Conservation (phyloP, 2,329 filamentous ascomycete genomes). For the Trichoderma oligosporum region DNA sequence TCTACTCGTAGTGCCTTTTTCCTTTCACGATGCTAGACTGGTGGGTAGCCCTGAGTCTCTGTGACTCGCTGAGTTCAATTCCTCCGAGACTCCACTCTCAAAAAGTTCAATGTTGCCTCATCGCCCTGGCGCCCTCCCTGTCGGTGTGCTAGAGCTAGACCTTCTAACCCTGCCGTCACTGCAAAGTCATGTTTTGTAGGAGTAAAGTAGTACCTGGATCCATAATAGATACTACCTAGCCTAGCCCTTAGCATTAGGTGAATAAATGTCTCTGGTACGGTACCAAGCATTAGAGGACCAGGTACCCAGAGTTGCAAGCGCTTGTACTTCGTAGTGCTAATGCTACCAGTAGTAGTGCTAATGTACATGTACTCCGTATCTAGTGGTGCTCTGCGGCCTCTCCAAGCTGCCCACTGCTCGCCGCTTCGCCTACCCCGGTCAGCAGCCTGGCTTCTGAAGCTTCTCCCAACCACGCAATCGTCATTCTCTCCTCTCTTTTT, state of each 20-base stretch:
- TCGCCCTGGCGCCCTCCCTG: neutral
- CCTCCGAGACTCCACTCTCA: neutral
- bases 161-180: conserved; percentile 8
- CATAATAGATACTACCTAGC: neutral
- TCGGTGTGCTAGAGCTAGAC: conserved; percentile 10
- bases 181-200: neutral
- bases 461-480: conserved; percentile 20
- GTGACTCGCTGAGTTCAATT: neutral
- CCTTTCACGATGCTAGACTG: too few relatives aligned
- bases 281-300: too few relatives aligned
- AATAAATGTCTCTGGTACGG: too few relatives aligned
- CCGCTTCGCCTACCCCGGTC: conserved; percentile 13
- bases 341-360: too few relatives aligned
- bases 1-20: too few relatives aligned
- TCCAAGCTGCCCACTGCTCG: conserved; percentile 1
- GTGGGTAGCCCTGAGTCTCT: neutral
- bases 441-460: conserved; percentile 15
- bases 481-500: conserved; percentile 22
- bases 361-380: too few relatives aligned
- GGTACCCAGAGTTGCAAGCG: too few relatives aligned
- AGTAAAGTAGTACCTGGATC: neutral
- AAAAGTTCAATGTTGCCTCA: conserved; percentile 5
- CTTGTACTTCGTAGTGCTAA: too few relatives aligned
- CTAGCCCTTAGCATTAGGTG: too few relatives aligned
- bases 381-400: neutral